Evolutionary conservation across 2,329 filamentous ascomycete species (phyloP).

Genomic region (Cercospora beticola): DNA sequence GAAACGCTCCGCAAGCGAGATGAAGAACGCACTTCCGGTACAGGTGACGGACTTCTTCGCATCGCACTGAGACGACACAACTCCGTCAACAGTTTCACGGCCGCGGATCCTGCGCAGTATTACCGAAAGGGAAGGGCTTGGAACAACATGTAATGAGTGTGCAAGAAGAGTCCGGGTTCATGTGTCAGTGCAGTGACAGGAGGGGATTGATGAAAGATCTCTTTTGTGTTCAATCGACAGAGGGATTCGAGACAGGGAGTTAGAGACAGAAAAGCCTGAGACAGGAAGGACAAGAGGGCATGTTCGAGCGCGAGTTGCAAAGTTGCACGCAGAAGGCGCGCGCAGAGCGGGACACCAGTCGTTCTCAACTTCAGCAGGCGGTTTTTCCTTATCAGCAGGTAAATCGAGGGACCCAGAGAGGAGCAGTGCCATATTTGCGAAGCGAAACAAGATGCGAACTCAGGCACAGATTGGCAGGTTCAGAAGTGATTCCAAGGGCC

Average conservation of each 20-base stretch:
- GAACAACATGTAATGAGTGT: constrained; percentile 10
- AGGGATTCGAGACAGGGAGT: not conserved
- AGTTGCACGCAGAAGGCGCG: not conserved
- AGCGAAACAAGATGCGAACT: not conserved
- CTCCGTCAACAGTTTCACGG: constrained; percentile 17
- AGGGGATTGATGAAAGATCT: not conserved
- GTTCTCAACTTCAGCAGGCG: not conserved
- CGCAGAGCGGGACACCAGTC: not conserved
- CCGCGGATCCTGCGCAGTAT: constrained; percentile 7
- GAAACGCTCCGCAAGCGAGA: constrained; percentile 10
- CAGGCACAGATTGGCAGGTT: not conserved
- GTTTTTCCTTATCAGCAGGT: not conserved
- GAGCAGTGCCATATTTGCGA: not conserved
- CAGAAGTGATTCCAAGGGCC: not conserved
- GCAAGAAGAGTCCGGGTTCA: not conserved
- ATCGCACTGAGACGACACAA: constrained; percentile 13
- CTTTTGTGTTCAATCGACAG: not conserved
- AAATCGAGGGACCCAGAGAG: not conserved
- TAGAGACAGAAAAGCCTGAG: not conserved
- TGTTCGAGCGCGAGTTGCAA: constrained; percentile 1
- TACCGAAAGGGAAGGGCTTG: constrained; percentile 14
- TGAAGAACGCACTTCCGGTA: constrained; percentile 5
- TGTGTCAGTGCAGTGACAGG: not conserved
- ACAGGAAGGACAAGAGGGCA: not conserved
- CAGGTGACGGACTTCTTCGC: constrained; percentile 14